Evolutionary conservation across 2,329 filamentous ascomycete species (phyloP).

Genomic region (Xylariales sp.): DNA sequence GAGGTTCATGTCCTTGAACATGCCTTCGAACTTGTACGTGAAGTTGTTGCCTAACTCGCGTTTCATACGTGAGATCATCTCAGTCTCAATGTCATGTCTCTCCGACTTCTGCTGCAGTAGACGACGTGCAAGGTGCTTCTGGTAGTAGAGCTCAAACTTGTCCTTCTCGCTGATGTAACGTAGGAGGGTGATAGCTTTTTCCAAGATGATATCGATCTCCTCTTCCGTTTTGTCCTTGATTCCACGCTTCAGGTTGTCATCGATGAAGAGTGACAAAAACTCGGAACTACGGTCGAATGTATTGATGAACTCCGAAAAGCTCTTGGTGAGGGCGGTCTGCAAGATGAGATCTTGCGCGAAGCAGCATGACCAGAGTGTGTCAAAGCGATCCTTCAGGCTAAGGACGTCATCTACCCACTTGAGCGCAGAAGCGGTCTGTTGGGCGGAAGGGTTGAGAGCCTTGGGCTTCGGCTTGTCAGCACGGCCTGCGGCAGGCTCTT

Average conservation of each 20-base stretch:
- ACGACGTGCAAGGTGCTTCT: conserved; percentile 88
- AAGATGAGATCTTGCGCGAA: conserved; percentile 73
- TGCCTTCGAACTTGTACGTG: conserved; percentile 87
- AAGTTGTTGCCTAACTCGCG: conserved; percentile 92
- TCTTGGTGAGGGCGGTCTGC: conserved; percentile 77
- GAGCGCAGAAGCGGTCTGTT: conserved; percentile 81
- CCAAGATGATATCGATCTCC: conserved; percentile 78
- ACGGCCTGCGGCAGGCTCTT: conserved; percentile 39
- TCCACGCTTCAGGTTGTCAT: conserved; percentile 91
- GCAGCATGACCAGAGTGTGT: conserved; percentile 67
- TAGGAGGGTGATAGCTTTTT: conserved; percentile 84
- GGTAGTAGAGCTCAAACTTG: conserved; percentile 95
- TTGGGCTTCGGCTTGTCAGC: conserved; percentile 45
- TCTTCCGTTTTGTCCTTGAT: conserved; percentile 88
- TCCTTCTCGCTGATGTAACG: conserved; percentile 90
- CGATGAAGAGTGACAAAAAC: conserved; percentile 92
- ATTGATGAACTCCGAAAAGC: conserved; percentile 92
- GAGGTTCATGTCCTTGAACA: conserved; percentile 94
- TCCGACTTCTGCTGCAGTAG: conserved; percentile 85
- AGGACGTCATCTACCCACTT: conserved; percentile 95
- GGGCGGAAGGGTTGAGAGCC: conserved; percentile 56
- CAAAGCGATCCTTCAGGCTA: conserved; percentile 81
- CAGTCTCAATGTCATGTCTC: conserved; percentile 87
- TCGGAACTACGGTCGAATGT: conserved; percentile 80
- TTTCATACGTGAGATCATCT: conserved; percentile 97